A percentile compares a stretch with the other conserved stretches of the same genome.
These are phyloP conservation scores for Fusarium sp. DNA, from an alignment of 2,329 filamentous ascomycete species.

Conservation along the genomic window DNA sequence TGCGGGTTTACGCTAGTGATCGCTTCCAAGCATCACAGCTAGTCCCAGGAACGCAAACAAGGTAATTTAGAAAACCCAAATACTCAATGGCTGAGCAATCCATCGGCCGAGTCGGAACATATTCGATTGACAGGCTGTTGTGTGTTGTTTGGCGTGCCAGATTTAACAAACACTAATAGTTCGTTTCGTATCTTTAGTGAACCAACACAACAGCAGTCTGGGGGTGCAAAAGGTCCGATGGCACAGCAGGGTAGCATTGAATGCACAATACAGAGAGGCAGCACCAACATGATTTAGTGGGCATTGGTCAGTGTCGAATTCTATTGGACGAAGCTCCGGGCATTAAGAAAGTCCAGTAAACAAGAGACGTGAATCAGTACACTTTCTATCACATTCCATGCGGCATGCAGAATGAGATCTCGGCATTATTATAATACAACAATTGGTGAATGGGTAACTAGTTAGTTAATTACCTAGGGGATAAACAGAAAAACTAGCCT, in stretches of 20 bases:
- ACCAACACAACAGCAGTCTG: background rate
- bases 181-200: no score
- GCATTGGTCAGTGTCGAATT: background rate
- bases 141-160: background rate
- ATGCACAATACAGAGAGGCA: background rate
- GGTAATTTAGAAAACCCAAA: background rate
- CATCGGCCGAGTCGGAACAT: conserved; percentile 20
- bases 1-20: no score
- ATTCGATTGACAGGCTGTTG: conserved; percentile 5
- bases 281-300: background rate
- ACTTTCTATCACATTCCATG: background rate
- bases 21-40: no score
- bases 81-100: background rate
- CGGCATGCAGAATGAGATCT: background rate
- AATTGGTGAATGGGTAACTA: background rate
- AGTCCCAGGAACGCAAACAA: background rate
- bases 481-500: no score
- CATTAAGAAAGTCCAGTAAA: background rate
- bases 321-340: background rate
- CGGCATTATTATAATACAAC: background rate
- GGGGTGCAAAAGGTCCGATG: background rate
- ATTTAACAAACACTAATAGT: background rate
- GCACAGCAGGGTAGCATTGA: background rate
- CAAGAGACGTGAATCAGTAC: no score
- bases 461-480: background rate